These are phyloP conservation scores for Kodamaea laetipori DNA, from an alignment of 805 yeast genomes.

Conservation along the genomic window DNA sequence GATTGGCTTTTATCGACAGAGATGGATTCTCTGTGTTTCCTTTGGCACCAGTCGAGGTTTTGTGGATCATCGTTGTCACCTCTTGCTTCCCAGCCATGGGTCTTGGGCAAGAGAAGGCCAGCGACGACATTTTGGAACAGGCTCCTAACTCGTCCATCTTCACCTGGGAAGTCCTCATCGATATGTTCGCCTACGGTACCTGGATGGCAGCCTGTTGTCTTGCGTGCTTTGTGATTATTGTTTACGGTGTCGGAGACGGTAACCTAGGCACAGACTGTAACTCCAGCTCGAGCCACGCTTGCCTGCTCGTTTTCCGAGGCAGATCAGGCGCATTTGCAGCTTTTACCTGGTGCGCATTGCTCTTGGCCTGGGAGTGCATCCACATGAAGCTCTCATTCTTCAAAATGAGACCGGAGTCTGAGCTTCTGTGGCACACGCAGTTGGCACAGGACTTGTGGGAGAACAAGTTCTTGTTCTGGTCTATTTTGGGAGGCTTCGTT, in stretches of 20 bases:
- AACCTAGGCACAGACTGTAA: conserved; percentile 41
- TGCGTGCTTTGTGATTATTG: conserved; percentile 38
- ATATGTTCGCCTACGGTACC: conserved; percentile 43
- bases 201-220: conserved; percentile 47
- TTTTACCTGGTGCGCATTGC: conserved; percentile 45
- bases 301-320: conserved; percentile 39
- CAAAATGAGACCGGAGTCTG: conserved; percentile 39
- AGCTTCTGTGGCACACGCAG: conserved; percentile 40
- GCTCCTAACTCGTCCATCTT: conserved; percentile 42
- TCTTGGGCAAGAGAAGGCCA: conserved; percentile 41
- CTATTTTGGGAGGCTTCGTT: conserved; percentile 36
- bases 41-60: conserved; percentile 42
- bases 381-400: conserved; percentile 39
- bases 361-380: conserved; percentile 44
- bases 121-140: conserved; percentile 38
- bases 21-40: conserved; percentile 40
- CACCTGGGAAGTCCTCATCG: conserved; percentile 43
- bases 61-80: conserved; percentile 38
- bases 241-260: conserved; percentile 42
- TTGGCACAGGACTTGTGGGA: conserved; percentile 37
- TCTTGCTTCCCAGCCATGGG: conserved; percentile 43
- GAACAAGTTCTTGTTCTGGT: conserved; percentile 42
- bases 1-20: conserved; percentile 37
- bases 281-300: conserved; percentile 23
- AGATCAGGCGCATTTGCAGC: conserved; percentile 41